These are phyloP conservation scores for Ascochyta viciae-villosae DNA, from an alignment of 2,329 filamentous ascomycete species.

Conservation along the genomic window DNA sequence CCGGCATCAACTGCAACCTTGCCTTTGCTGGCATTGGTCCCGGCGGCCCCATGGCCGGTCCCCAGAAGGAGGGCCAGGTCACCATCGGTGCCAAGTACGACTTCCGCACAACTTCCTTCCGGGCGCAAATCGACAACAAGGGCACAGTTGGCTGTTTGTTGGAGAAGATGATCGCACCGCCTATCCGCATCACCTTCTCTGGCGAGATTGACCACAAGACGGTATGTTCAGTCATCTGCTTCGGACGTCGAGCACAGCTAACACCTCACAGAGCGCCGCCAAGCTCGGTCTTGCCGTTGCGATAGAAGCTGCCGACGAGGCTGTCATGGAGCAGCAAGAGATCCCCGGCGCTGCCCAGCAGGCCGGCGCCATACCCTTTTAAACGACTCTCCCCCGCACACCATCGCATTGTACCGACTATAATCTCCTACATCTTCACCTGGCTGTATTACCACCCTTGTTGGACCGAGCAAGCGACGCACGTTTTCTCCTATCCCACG, in stretches of 20 bases:
- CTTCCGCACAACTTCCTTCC: constrained; percentile 93
- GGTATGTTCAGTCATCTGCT: constrained; percentile 63
- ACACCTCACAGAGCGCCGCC: constrained; percentile 75
- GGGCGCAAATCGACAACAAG: constrained; percentile 92
- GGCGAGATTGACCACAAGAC: constrained; percentile 96
- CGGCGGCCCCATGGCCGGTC: constrained; percentile 69
- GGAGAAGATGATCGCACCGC: constrained; percentile 94
- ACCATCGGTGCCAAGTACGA: constrained; percentile 97
- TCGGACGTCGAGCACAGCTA: constrained; percentile 21
- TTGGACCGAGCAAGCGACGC: constrained; percentile 37
- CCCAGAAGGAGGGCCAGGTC: constrained; percentile 84
- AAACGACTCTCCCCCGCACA: constrained; percentile 28
- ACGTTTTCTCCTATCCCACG: constrained; percentile 33
- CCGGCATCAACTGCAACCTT: constrained; percentile 92
- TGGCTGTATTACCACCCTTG: constrained; percentile 51
- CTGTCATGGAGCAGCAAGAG: constrained; percentile 52
- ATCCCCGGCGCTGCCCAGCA: constrained; percentile 32
- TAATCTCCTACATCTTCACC: constrained; percentile 49
- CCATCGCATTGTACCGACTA: constrained; percentile 37
- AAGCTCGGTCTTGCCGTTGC: constrained; percentile 95
- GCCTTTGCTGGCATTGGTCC: constrained; percentile 72
- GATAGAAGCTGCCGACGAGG: constrained; percentile 51
- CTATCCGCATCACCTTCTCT: constrained; percentile 92
- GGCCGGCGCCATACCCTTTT: constrained; percentile 50
- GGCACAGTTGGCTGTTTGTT: constrained; percentile 92